Evolutionary conservation across 1,139 yeast species (phyloP), one percentile per base, ranked within the genome.

Genomic region (Wickerhamiella pararugosa): DNA sequence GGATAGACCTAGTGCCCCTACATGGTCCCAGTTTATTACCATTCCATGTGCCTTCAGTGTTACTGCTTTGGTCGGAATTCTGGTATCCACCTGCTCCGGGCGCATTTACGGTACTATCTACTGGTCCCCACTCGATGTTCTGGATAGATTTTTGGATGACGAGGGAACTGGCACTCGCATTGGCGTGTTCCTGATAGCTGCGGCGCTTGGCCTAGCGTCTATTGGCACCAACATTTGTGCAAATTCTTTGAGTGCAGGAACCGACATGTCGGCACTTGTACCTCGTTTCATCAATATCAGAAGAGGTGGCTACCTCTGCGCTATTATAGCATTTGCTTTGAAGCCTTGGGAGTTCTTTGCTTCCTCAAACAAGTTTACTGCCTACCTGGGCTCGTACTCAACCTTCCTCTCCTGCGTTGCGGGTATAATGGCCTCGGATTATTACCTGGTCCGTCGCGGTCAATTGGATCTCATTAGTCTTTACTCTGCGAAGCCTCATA

Each of bases 141-240:
- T 83, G 51, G 70, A 70, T 21, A 65, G 71, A 46, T 80, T 79
- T 55, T 70, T 82, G 51, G 37, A 35, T 1, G 29, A 25, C 6
- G 31, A 32, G 2, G 71, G 76, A 45, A 64, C 65, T 46, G 92
- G 79, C 52, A 79, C 84, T 39, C 69, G 93, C 55, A 90, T 86
- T 21, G 94, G 94, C 50, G 93, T 79, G 1, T 83, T 84, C 60
- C 69, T 84, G 48, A 76, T 82, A 51, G 71, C 86, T 5, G 65
- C 76, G 39, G 82, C 82, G 1, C 81, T 83, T 61, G 81, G 86
- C 1, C 61, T 82, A 46, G 92, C 94, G 11, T 94, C 83, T 61
- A 65, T 82, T 49, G 94, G 94, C 60, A 79, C 92, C 25, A 84
- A 84, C 56, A 79, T 84, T 49, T 75, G 92, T 29, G 94, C 94